Evolutionary conservation across 345 rosid genomes (phyloP).

Genomic region (Laguncularia racemosa): DNA sequence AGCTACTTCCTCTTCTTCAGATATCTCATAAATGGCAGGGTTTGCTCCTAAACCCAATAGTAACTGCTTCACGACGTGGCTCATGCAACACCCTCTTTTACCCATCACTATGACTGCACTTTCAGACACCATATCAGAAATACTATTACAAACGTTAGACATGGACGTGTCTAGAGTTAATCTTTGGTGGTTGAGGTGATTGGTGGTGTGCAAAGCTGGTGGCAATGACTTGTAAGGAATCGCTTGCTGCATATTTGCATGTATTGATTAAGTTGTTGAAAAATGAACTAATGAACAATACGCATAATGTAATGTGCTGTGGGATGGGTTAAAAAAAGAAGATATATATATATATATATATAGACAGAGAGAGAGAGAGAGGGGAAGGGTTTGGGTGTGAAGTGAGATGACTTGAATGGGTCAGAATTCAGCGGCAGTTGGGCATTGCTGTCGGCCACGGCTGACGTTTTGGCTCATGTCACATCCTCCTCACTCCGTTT

Average conservation of each 20-base stretch:
- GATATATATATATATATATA: background rate
- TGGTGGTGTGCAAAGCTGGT: slow-evolving; percentile 5
- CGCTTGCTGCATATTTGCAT: slow-evolving; percentile 24
- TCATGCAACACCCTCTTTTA: slow-evolving; percentile 76
- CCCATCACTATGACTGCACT: slow-evolving; percentile 76
- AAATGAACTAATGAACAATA: background rate
- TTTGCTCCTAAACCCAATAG: slow-evolving; percentile 68
- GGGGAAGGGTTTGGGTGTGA: background rate
- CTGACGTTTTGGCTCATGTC: slow-evolving; percentile 3
- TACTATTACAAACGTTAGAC: background rate
- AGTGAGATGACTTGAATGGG: background rate
- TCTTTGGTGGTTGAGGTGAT: too few species aligned
- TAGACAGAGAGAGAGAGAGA: background rate
- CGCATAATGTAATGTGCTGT: background rate
- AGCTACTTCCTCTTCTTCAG: slow-evolving; percentile 38
- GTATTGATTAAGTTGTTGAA: background rate
- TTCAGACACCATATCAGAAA: slow-evolving; percentile 38
- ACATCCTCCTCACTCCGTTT: too few species aligned
- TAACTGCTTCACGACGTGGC: slow-evolving; percentile 66
- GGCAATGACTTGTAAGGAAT: slow-evolving; percentile 26
- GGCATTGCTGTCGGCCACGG: background rate
- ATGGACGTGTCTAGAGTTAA: background rate
- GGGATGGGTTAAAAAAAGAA: background rate
- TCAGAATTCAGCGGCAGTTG: slow-evolving; percentile 24
- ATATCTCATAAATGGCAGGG: slow-evolving; percentile 59